Conservation (phyloP, 805 yeast species). For the Tetrapisispora pingtungensis region DNA sequence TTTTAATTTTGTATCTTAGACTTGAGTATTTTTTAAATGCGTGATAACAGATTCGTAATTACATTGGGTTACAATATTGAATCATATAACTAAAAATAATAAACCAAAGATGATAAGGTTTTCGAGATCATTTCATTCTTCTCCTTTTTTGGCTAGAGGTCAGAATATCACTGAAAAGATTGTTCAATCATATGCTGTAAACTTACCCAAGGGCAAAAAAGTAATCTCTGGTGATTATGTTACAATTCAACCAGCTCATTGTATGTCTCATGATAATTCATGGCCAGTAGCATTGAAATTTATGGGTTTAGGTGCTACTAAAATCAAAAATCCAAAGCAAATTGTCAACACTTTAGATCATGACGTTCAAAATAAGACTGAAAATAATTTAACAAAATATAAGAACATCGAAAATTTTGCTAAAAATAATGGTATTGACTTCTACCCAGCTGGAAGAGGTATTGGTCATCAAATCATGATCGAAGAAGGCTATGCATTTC, state of each 20-base stretch:
- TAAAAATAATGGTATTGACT: conserved; percentile 81
- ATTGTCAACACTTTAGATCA: conserved; percentile 95
- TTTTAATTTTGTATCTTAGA: too few species aligned
- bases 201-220: conserved; percentile 59
- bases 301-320: conserved; percentile 84
- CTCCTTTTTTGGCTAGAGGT: conserved; percentile 16
- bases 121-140: conserved; percentile 16
- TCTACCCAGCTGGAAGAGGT: conserved; percentile 98
- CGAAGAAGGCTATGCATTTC: conserved; percentile 98
- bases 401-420: conserved; percentile 84
- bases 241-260: conserved; percentile 87
- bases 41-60: too few species aligned
- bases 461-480: conserved; percentile 99
- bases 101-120: conserved; percentile 25
- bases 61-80: too few species aligned
- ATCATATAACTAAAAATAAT: too few species aligned
- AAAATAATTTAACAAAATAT: conserved; percentile 81
- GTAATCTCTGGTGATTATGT: conserved; percentile 92
- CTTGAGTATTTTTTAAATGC: too few species aligned
- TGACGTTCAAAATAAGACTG: conserved; percentile 90
- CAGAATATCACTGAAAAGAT: conserved; percentile 95
- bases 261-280: conserved; percentile 98
- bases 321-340: conserved; percentile 76
- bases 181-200: conserved; percentile 88
- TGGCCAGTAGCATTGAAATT: conserved; percentile 99